phyloP scores from a whole-genome alignment of 306 rosid species.

The Astragalus glycyphyllos region DNA sequence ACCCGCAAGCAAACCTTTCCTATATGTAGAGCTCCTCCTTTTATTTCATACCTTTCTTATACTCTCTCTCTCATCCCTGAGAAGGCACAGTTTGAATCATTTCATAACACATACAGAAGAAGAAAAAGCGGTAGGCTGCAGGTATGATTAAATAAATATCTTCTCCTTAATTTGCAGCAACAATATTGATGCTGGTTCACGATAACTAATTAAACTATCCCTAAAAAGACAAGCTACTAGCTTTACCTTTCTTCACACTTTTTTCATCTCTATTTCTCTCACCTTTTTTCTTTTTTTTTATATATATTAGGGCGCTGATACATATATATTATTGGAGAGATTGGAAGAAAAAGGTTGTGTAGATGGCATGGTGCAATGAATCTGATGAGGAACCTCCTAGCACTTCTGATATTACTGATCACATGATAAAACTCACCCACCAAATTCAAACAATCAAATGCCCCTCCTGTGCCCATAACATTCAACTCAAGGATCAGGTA shows the following conservation, averaged over 20 bases:
- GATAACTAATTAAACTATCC: constrained; percentile 43
- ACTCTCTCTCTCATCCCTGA: constrained; percentile 5
- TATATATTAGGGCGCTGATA: neutral
- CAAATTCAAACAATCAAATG: constrained; percentile 58
- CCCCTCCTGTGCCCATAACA: constrained; percentile 77
- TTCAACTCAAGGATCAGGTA: constrained; percentile 76
- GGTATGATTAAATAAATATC: constrained; percentile 27
- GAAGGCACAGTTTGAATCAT: constrained; percentile 22
- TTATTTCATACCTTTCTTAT: constrained; percentile 30
- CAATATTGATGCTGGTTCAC: constrained; percentile 31
- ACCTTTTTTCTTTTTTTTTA: neutral
- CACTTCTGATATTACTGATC: neutral
- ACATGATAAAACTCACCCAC: constrained; percentile 24
- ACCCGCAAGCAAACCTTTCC: constrained; percentile 60
- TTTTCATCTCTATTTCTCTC: constrained; percentile 21
- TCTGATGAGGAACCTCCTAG: constrained; percentile 58
- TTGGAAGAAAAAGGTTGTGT: constrained; percentile 49
- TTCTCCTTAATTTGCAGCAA: constrained; percentile 35
- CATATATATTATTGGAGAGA: constrained; percentile 26
- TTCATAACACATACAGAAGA: constrained; percentile 8
- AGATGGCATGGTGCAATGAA: constrained; percentile 80
- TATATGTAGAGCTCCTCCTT: constrained; percentile 46
- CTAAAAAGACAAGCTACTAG: constrained; percentile 40
- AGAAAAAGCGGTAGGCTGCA: constrained; percentile 23
- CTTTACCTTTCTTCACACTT: constrained; percentile 39